Percentiles rank a stretch among this genome's conserved stretches.
These are phyloP conservation scores for Lanmaoa pseudosensibilis DNA, from an alignment of 768 basidiomycete genomes.

Conservation along the genomic window DNA sequence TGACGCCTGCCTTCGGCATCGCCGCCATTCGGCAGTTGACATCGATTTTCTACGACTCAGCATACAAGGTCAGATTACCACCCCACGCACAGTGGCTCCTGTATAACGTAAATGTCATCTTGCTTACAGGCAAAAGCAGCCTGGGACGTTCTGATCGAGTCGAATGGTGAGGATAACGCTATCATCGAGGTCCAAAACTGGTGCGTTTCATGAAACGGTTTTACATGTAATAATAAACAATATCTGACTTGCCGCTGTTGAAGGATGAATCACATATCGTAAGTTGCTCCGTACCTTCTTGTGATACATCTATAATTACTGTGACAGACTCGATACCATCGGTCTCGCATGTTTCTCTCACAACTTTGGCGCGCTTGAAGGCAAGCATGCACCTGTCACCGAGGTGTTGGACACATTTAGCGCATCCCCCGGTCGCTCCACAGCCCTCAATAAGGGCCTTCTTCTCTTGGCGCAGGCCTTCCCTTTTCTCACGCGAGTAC, in stretches of 20 bases:
- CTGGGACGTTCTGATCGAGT: slow-evolving; percentile 29
- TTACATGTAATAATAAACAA: not conserved
- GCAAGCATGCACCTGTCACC: slow-evolving; percentile 42
- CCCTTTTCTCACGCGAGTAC: slow-evolving; percentile 38
- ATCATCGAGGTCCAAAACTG: slow-evolving; percentile 40
- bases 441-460: slow-evolving; percentile 31
- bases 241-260: not conserved
- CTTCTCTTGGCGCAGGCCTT: slow-evolving; percentile 39
- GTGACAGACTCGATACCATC: slow-evolving; percentile 51
- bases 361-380: slow-evolving; percentile 53
- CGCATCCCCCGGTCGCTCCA: slow-evolving; percentile 13
- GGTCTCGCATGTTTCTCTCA: slow-evolving; percentile 62
- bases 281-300: not conserved
- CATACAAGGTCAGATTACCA: slow-evolving; percentile 8
- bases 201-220: not conserved
- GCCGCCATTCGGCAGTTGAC: slow-evolving; percentile 37
- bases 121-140: slow-evolving; percentile 26
- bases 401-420: slow-evolving; percentile 41
- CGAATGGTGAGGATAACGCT: slow-evolving; percentile 7
- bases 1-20: slow-evolving; percentile 41
- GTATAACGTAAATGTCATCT: not conserved
- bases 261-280: slow-evolving; percentile 40
- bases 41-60: slow-evolving; percentile 40
- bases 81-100: not conserved
- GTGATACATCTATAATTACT: not conserved